These are phyloP conservation scores for Leccinum rimulosum DNA, from an alignment of 768 basidiomycete species.

Conservation along the genomic window DNA sequence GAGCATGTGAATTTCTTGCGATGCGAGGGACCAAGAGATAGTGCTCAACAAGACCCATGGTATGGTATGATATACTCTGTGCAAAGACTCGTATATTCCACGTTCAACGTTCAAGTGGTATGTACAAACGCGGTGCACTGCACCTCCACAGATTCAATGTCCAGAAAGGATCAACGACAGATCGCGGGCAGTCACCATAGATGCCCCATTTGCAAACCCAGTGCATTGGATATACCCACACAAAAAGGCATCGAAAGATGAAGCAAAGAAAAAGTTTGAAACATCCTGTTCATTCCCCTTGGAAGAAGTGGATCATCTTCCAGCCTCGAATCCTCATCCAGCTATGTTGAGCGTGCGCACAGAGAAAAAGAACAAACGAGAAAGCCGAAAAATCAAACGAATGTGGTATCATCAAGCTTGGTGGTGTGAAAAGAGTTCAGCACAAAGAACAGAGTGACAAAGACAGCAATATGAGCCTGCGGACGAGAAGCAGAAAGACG, in stretches of 20 bases:
- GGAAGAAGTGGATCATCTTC: background rate
- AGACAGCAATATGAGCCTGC: constrained; percentile 1
- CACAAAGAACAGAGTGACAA: background rate
- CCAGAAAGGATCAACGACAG: background rate
- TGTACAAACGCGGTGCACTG: background rate
- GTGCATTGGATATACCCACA: background rate
- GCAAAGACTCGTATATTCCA: background rate
- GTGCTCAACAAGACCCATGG: background rate
- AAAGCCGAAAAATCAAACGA: constrained; percentile 9
- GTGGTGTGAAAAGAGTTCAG: background rate
- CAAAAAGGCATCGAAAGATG: background rate
- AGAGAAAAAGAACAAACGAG: background rate
- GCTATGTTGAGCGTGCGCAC: background rate
- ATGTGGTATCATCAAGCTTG: constrained; percentile 17
- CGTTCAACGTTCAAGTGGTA: background rate
- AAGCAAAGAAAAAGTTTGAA: background rate
- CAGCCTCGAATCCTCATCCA: background rate
- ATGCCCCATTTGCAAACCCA: background rate
- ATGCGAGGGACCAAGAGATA: background rate
- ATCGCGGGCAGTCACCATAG: background rate
- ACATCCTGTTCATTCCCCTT: background rate
- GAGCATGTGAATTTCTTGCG: no score
- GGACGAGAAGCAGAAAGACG: constrained; percentile 2
- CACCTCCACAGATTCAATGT: background rate
- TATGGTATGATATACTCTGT: background rate